Evolutionary conservation across 108 stramenopile species (phyloP).

Genomic region (Mediolabrus comicus): DNA sequence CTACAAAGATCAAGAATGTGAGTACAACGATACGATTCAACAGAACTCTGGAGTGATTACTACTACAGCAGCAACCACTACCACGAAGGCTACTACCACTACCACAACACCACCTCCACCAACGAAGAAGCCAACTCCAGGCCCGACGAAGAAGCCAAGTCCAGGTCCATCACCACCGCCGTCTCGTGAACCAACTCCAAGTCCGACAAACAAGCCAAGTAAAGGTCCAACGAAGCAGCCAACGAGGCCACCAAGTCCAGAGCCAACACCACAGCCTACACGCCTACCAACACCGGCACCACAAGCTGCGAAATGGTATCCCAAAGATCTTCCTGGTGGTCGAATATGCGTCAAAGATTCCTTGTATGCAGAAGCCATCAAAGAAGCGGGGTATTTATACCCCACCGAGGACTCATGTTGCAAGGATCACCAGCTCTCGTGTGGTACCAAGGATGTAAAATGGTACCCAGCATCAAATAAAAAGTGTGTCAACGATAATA

Average conservation of each 20-base stretch:
- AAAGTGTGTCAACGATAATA: no score
- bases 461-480: no score
- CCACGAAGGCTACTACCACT: background rate
- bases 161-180: background rate
- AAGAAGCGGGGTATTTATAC: no score
- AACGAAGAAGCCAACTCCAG: background rate
- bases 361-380: no score
- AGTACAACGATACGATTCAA: no score
- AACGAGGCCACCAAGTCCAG: no score
- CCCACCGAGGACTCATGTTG: no score
- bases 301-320: background rate
- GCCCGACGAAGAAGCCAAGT: background rate
- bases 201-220: background rate
- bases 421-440: no score
- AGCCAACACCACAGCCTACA: background rate
- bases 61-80: background rate
- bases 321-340: background rate
- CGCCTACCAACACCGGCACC: background rate
- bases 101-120: background rate
- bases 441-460: no score
- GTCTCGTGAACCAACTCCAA: background rate
- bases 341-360: no score
- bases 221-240: background rate
- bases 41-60: no score
- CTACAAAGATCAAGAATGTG: no score